Base-by-base conservation (phyloP, 2,329 filamentous ascomycete genomes). In the Pleoardoris graminearum region DNA sequence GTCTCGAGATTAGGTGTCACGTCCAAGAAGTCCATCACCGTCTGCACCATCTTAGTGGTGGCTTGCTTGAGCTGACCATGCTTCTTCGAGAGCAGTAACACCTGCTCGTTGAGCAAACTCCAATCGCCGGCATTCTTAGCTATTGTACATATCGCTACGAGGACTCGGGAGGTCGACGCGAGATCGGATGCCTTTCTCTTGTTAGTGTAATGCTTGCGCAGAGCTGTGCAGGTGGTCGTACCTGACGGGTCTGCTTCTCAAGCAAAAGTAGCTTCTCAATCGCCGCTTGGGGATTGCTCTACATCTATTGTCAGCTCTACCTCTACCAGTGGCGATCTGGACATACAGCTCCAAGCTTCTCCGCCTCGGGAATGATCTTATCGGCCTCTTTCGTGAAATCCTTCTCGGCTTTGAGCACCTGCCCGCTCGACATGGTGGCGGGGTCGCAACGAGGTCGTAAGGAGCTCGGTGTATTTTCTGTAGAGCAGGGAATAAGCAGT, bases 31-130 rank as follows among this genome's bases (percentile, higher is more conserved):
- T 80, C 82, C 87, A 99, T 96, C 58, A 96, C 91, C 42, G 87
- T 88, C 81, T 99, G 94, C 55, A 99, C 92, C 94, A 99, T 99
- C 81, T 93, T 94, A 67, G 94, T 97, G 69, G 92, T 94, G 70
- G 94, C 94, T 78, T 97, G 94, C 78, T 99, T 99, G 72, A 99
- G 91, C 80, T 99, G 94, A 67, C 92, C 90, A 89, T 99, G 94
- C 81, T 99, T 99, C 86, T 99, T 99, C 61, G 94, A 97, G 52
- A 99, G 82, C 60, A 97, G 82, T 67, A 96, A 82, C 58, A 96
- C 90, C 79, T 99, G 94, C 78, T 99, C 94, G 74, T 96, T 97
- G 77, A 99, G 84, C 69, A 97, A 79, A 74, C 85, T 87, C 94
- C 94, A 99, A 75, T 99, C 91, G 63, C 88, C 88, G 17, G 89